Evolutionary conservation across 2,329 filamentous ascomycete genomes (phyloP).

Genomic region (Phoma sp.): DNA sequence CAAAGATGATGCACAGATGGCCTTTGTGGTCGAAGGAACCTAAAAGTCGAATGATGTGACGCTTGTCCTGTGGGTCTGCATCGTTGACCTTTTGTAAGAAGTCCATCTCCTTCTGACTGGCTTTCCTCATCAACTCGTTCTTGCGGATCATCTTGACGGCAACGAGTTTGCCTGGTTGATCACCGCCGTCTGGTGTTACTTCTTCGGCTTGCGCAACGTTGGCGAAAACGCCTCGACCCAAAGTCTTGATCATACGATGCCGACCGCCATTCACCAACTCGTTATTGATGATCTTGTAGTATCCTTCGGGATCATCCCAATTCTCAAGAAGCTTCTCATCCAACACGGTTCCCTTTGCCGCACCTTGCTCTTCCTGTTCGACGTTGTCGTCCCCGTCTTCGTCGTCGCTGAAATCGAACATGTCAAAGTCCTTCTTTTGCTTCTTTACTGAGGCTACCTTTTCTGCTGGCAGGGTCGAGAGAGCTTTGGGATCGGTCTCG

Average conservation of each 20-base stretch:
- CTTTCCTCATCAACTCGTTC: conserved; percentile 92
- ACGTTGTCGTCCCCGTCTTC: conserved; percentile 60
- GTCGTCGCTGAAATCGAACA: conserved; percentile 76
- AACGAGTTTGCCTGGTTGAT: conserved; percentile 64
- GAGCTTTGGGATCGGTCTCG: conserved; percentile 61
- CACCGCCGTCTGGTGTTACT: conserved; percentile 47
- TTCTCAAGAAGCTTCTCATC: conserved; percentile 86
- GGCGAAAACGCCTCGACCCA: conserved; percentile 96
- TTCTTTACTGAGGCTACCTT: conserved; percentile 45
- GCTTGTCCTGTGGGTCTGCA: conserved; percentile 85
- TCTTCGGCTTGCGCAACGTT: conserved; percentile 82
- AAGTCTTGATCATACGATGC: conserved; percentile 84
- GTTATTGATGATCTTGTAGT: conserved; percentile 92
- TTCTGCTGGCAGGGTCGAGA: conserved; percentile 57
- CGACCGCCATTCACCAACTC: conserved; percentile 85
- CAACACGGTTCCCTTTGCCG: conserved; percentile 47
- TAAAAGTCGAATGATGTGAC: conserved; percentile 88
- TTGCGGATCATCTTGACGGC: conserved; percentile 98
- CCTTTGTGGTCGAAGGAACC: conserved; percentile 91
- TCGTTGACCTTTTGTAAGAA: conserved; percentile 88
- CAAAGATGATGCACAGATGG: conserved; percentile 95
- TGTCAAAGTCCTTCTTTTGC: conserved; percentile 63
- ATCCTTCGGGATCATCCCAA: conserved; percentile 91
- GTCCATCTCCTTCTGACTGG: conserved; percentile 91
- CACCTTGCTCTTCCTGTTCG: conserved; percentile 55